Base-by-base conservation (phyloP, 345 rosid genomes). In the Raphanus raphanistrum region DNA sequence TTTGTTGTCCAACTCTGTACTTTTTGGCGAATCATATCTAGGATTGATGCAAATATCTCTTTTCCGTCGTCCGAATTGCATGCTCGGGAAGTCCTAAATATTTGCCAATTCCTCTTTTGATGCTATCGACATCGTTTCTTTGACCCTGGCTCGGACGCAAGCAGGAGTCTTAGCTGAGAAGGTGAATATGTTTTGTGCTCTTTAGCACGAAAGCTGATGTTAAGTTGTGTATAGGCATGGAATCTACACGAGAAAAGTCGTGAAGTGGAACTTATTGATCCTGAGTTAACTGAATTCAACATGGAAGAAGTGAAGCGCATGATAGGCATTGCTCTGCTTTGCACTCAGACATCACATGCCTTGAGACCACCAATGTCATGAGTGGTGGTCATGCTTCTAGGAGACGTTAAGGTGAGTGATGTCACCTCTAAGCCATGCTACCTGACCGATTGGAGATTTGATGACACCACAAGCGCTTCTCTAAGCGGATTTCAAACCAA, bases 351-450 rank as follows among this genome's bases (percentile, higher is more conserved):
- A 38, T 73, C 90, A 15, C 86, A 88, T 52, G 58, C 58, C 13
- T 17, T 70, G 4, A 76, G 96, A 66, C 93, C 96, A 65, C 48
- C 85, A 16, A 88, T 92, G 92, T 89, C 96, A 2, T 72, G 89
- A 6, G 90, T 87, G 2, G 83, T 89, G 21, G 88, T 86, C 26
- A 89, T 92, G 97, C 76, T 92, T 6, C 80, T 83, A 0, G 90
- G 92, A 70, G 96, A 92, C 74, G 63, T 74, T 11, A 90, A 88
- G 78, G 89, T 90, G 32, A 77, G 75, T 43, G 65, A 68, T 21
- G 83, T 74, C 28, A 76, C 84, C 35, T 38, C 73, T 1, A 84
- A 75, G 79, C 90, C 91, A n/a, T 85, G 85, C 25, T 85, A 88
- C 84, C 70, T 89, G 74, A 76, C 87, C 11, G 87, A 77, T 54